These are phyloP conservation scores for Alternaria angustiovoidea DNA, from an alignment of 2,329 filamentous ascomycete genomes.

Conservation along the genomic window DNA sequence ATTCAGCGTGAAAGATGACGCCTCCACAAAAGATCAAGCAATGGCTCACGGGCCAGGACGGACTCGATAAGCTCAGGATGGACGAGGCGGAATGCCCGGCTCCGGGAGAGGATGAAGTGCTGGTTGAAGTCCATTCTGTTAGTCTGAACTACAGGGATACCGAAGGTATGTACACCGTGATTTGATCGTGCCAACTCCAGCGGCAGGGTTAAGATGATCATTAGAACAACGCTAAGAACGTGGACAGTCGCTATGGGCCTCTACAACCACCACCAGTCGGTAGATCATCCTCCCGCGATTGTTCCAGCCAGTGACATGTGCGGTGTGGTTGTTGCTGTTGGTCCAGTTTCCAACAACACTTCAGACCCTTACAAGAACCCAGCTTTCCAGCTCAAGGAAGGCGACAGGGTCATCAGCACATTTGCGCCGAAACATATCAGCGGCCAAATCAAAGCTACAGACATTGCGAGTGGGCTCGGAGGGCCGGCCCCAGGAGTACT, in stretches of 20 bases:
- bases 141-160: conserved; percentile 64
- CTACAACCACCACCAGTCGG: conserved; percentile 70
- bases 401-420: conserved; percentile 72
- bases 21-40: conserved; percentile 47
- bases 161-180: conserved; percentile 43
- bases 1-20: conserved; percentile 26
- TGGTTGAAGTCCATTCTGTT: conserved; percentile 62
- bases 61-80: conserved; percentile 52
- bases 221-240: conserved; percentile 14
- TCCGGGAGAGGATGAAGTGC: conserved; percentile 54
- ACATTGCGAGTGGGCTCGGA: conserved; percentile 67
- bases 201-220: neutral
- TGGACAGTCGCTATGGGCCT: conserved; percentile 68
- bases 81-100: conserved; percentile 45
- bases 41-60: conserved; percentile 55
- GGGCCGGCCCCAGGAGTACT: conserved; percentile 67
- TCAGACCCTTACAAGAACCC: conserved; percentile 57
- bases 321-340: conserved; percentile 64
- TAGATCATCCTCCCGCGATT: conserved; percentile 54
- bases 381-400: conserved; percentile 47
- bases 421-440: conserved; percentile 66
- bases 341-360: conserved; percentile 49
- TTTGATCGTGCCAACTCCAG: neutral
- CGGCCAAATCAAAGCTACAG: conserved; percentile 65
- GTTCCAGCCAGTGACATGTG: conserved; percentile 77